These are phyloP conservation scores for Xerocomus cyaneibrunnescens DNA, from an alignment of 1,284 basidiomycete species.

Conservation along the genomic window DNA sequence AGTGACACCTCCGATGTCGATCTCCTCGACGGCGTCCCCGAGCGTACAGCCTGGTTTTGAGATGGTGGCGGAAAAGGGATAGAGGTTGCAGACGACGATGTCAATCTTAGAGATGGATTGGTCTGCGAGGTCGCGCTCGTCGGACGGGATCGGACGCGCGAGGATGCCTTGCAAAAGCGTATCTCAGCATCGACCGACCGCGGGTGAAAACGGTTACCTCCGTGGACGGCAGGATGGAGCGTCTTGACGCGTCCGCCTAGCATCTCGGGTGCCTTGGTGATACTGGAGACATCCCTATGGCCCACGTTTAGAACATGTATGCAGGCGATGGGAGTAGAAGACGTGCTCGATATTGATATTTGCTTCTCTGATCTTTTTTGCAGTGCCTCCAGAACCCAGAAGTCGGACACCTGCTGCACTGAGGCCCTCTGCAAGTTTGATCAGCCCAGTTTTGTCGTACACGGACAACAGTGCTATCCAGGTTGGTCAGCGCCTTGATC, in stretches of 20 bases:
- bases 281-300: constrained; percentile 93
- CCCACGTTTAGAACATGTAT: constrained; percentile 11
- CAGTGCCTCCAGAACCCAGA: constrained; percentile 95
- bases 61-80: constrained; percentile 95
- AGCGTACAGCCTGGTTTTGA: constrained; percentile 87
- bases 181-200: constrained; percentile 7
- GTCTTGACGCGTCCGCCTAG: constrained; percentile 98
- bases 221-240: constrained; percentile 98
- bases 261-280: constrained; percentile 99
- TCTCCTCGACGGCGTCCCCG: constrained; percentile 93
- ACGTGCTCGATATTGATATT: constrained; percentile 89
- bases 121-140: constrained; percentile 77
- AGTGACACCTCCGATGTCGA: constrained; percentile 99
- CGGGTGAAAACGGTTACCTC: constrained; percentile 55
- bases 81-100: constrained; percentile 98
- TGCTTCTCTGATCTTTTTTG: constrained; percentile 95
- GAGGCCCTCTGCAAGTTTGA: constrained; percentile 88
- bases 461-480: constrained; percentile 86
- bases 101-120: constrained; percentile 89
- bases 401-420: constrained; percentile 82
- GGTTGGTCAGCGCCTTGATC: constrained; percentile 10
- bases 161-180: constrained; percentile 67
- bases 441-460: constrained; percentile 92
- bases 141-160: constrained; percentile 83
- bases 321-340: neutral